Evolutionary conservation across 2,329 filamentous ascomycete genomes (phyloP).

Genomic region (Ophiostoma novo-ulmi): DNA sequence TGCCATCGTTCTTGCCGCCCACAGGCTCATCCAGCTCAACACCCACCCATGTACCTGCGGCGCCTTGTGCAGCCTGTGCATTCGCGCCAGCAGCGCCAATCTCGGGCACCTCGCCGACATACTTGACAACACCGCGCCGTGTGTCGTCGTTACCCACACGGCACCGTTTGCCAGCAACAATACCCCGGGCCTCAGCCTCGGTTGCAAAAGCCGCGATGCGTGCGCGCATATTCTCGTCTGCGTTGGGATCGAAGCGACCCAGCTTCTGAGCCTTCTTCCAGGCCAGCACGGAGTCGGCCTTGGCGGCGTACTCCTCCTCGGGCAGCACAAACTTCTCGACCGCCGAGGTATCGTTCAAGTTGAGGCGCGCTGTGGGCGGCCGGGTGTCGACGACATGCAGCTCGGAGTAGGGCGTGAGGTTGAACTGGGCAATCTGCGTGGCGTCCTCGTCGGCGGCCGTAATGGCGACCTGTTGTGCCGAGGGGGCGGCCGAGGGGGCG

Average conservation of each 20-base stretch:
- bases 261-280: constrained; percentile 96
- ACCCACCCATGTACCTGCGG: constrained; percentile 63
- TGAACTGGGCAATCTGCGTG: constrained; percentile 58
- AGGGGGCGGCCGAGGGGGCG: constrained; percentile 41
- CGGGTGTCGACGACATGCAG: constrained; percentile 75
- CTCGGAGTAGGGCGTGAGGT: constrained; percentile 69
- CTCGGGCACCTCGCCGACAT: constrained; percentile 68
- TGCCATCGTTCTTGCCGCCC: constrained; percentile 75
- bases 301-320: constrained; percentile 76
- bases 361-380: constrained; percentile 66
- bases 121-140: constrained; percentile 64
- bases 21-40: constrained; percentile 72
- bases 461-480: constrained; percentile 58
- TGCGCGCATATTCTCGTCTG: constrained; percentile 66
- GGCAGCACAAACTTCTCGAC: constrained; percentile 91
- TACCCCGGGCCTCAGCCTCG: constrained; percentile 66
- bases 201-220: constrained; percentile 63
- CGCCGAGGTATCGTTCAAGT: constrained; percentile 73
- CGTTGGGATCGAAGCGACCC: constrained; percentile 89
- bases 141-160: constrained; percentile 62
- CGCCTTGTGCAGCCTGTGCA: constrained; percentile 8
- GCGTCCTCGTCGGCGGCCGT: constrained; percentile 63
- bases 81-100: constrained; percentile 40
- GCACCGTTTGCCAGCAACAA: constrained; percentile 58
- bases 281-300: constrained; percentile 80